These are phyloP conservation scores for Cladorrhinum sp. DNA, from an alignment of 2,329 filamentous ascomycete species.

Conservation along the genomic window DNA sequence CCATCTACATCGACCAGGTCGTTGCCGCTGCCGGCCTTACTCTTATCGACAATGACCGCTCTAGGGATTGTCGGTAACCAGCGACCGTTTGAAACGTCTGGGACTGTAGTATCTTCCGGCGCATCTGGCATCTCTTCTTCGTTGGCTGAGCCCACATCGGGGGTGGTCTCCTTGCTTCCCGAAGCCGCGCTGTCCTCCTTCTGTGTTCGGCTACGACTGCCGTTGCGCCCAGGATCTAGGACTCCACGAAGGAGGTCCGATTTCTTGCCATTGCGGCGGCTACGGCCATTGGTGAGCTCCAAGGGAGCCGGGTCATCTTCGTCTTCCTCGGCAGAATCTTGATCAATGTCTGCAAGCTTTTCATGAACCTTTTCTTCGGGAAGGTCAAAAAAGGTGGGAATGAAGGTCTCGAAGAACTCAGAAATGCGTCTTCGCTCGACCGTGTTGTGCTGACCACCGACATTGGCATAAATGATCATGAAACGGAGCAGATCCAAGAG, in stretches of 20 bases:
- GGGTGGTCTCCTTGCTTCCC: constrained; percentile 83
- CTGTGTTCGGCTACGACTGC: constrained; percentile 65
- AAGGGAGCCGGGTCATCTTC: constrained; percentile 69
- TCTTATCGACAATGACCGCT: constrained; percentile 46
- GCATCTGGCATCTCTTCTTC: constrained; percentile 72
- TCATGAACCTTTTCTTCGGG: constrained; percentile 66
- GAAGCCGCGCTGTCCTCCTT: constrained; percentile 78
- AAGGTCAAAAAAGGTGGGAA: constrained; percentile 74
- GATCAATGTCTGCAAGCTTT: constrained; percentile 65
- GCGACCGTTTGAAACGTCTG: constrained; percentile 63
- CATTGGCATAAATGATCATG: constrained; percentile 63
- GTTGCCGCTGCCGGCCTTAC: constrained; percentile 27
- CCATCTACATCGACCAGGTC: constrained; percentile 56
- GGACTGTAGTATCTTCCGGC: constrained; percentile 53
- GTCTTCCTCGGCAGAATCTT: constrained; percentile 72
- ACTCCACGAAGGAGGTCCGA: constrained; percentile 81
- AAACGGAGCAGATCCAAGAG: constrained; percentile 61
- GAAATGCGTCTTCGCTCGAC: constrained; percentile 71
- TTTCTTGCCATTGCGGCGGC: constrained; percentile 71
- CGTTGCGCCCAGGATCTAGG: constrained; percentile 72
- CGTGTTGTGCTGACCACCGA: constrained; percentile 67
- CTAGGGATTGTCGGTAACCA: constrained; percentile 63
- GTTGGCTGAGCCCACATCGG: constrained; percentile 72
- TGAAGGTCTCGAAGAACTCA: constrained; percentile 73
- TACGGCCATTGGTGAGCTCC: constrained; percentile 66